Conservation (phyloP, 2,329 filamentous ascomycete genomes). For the Tolypocladium tropicale region DNA sequence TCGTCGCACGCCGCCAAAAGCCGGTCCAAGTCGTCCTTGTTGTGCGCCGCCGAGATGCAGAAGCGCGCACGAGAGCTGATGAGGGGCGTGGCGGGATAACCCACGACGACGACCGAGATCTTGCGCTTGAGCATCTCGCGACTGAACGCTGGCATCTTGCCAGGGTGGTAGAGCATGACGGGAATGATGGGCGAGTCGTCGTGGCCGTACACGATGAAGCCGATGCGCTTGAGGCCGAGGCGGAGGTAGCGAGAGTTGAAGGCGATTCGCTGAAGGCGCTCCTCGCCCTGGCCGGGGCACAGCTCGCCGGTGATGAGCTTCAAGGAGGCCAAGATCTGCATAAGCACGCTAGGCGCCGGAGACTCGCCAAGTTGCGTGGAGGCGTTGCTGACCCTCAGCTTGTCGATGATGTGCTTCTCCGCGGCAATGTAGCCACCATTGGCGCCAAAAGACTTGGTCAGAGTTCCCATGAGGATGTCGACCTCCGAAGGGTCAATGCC, state of each 20-base stretch:
- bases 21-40: constrained; percentile 94
- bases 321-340: constrained; percentile 81
- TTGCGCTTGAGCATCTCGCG: constrained; percentile 98
- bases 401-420: constrained; percentile 85
- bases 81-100: constrained; percentile 90
- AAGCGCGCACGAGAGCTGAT: constrained; percentile 92
- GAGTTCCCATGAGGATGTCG: constrained; percentile 94
- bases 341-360: constrained; percentile 76
- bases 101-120: constrained; percentile 94
- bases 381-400: constrained; percentile 76
- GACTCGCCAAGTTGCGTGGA: constrained; percentile 82
- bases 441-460: constrained; percentile 97
- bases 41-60: constrained; percentile 92
- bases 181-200: constrained; percentile 98
- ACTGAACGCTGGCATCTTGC: constrained; percentile 96
- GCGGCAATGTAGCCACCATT: constrained; percentile 94
- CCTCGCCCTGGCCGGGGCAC: constrained; percentile 82
- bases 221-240: constrained; percentile 89
- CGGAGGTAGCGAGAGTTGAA: constrained; percentile 99
- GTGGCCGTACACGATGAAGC: constrained; percentile 93
- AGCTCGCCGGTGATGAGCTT: constrained; percentile 85
- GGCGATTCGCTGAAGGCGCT: constrained; percentile 87
- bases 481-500: constrained; percentile 78
- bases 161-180: constrained; percentile 91
- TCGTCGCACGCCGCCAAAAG: constrained; percentile 84